These are phyloP conservation scores for Nephelium lappaceum DNA, from an alignment of 345 rosid genomes.

Conservation along the genomic window DNA sequence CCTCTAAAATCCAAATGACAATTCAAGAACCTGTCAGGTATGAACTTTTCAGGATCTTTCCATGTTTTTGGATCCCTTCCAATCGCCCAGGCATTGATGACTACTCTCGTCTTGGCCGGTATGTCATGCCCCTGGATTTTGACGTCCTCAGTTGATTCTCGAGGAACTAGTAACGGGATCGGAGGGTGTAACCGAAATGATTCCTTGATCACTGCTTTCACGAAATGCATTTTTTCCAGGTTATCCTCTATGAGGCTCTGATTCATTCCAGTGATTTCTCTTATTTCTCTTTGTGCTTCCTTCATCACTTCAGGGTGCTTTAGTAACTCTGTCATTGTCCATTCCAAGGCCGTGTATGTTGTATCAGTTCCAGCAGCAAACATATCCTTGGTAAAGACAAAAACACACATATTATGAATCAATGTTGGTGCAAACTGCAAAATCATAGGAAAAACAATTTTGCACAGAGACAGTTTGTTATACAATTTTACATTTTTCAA, in stretches of 20 bases:
- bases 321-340: neutral
- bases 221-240: neutral
- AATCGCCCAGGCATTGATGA: neutral
- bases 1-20: neutral
- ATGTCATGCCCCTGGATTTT: neutral
- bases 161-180: neutral
- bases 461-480: too few species aligned
- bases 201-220: constrained; percentile 10
- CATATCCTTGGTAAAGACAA: neutral
- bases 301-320: neutral
- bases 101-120: neutral
- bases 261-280: neutral
- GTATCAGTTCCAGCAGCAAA: neutral
- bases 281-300: neutral
- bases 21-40: constrained; percentile 1
- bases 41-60: neutral
- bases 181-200: neutral
- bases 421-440: too few species aligned
- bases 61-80: neutral
- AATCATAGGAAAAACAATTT: too few species aligned
- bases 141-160: neutral
- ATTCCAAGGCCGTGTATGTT: neutral
- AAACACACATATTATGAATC: too few species aligned
- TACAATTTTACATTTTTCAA: too few species aligned
- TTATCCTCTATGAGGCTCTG: neutral